phyloP scores from a whole-genome alignment of 2,329 filamentous ascomycete genomes.

The Paraconiothyrium brasiliense region DNA sequence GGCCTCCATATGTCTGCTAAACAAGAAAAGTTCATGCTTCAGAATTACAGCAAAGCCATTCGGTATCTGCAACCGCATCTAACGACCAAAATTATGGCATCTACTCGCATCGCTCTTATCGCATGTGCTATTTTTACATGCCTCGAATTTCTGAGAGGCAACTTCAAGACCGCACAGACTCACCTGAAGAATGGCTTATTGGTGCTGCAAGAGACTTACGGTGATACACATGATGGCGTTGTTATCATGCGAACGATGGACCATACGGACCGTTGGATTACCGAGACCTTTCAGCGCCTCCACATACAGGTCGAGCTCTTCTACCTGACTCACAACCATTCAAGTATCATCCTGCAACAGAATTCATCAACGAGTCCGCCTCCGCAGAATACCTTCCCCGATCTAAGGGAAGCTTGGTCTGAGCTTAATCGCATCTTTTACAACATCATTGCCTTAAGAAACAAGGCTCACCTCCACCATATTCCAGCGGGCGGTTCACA shows the following conservation, averaged over 20 bases:
- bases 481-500: background rate
- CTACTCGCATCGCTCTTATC: conserved; percentile 51
- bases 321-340: conserved; percentile 12
- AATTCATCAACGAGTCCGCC: background rate
- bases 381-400: background rate
- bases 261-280: conserved; percentile 55
- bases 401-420: conserved; percentile 16
- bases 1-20: conserved; percentile 19
- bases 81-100: conserved; percentile 27
- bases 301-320: conserved; percentile 23
- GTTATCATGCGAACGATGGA: conserved; percentile 29
- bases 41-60: conserved; percentile 55
- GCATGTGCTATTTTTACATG: conserved; percentile 54
- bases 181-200: conserved; percentile 54
- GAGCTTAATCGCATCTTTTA: conserved; percentile 13
- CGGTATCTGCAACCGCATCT: conserved; percentile 41
- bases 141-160: conserved; percentile 54
- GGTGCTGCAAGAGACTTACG: conserved; percentile 43
- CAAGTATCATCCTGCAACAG: conserved; percentile 5
- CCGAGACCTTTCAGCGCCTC: conserved; percentile 51
- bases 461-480: background rate
- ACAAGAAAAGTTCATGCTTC: conserved; percentile 46
- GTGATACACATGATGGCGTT: conserved; percentile 11
- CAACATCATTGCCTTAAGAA: conserved; percentile 9
- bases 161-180: conserved; percentile 41